Evolutionary conservation across 805 yeast genomes (phyloP).

Genomic region (Pichia thaimueangensis): DNA sequence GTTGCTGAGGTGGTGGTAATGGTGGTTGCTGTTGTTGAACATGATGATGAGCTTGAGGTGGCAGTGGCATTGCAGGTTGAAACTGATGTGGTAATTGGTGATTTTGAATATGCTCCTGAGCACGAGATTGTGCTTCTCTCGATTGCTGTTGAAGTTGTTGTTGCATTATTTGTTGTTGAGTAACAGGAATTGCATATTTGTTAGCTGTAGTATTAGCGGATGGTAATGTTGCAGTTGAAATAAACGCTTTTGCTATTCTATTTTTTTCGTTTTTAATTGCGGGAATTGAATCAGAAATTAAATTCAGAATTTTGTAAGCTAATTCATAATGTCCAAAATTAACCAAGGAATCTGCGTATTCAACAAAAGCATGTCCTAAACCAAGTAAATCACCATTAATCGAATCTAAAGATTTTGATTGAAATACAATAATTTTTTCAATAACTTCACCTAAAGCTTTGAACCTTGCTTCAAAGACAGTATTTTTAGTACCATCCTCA

Average conservation of each 20-base stretch:
- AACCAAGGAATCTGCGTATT: constrained; percentile 74
- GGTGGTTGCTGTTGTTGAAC: too few species aligned
- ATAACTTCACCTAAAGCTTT: constrained; percentile 75
- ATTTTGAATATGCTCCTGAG: too few species aligned
- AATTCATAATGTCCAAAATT: constrained; percentile 78
- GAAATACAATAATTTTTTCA: constrained; percentile 75
- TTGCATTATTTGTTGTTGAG: neutral
- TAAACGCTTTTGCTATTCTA: constrained; percentile 64
- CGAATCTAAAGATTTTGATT: constrained; percentile 40
- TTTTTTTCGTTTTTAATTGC: constrained; percentile 70
- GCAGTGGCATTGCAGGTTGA: constrained; percentile 11
- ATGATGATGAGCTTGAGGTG: constrained; percentile 1
- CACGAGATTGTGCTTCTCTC: too few species aligned
- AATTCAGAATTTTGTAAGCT: constrained; percentile 61
- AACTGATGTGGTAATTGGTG: constrained; percentile 5
- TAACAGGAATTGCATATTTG: constrained; percentile 7
- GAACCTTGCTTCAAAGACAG: constrained; percentile 79
- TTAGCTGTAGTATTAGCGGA: constrained; percentile 10
- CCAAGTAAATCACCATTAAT: constrained; percentile 40
- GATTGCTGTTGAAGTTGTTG: constrained; percentile 4
- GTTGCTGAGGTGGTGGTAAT: neutral
- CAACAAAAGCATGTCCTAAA: constrained; percentile 60
- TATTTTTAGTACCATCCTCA: constrained; percentile 30
- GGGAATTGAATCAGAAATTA: constrained; percentile 69
- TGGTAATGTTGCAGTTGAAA: constrained; percentile 10